Evolutionary conservation across 768 basidiomycete species (phyloP), one percentile per base, ranked within the genome.

Genomic region (Boletus eberwhitei): DNA sequence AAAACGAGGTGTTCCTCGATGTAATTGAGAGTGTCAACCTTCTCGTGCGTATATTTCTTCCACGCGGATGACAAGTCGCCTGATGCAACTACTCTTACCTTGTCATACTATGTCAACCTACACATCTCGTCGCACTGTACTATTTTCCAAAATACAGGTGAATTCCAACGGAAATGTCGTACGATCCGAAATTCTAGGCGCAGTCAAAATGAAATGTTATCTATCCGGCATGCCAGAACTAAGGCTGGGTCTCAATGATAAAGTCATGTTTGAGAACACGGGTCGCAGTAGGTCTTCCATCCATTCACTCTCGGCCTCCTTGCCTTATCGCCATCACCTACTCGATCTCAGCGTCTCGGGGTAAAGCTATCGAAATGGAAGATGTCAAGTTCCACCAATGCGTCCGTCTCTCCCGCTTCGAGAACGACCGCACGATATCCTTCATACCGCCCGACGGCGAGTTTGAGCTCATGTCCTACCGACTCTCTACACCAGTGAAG

Each of bases 381-480:
- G 97, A 98, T 65, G 93, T 98, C 76, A 98, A 98, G 71, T 99
- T 99, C 77, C 97, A 99, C 68, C 97, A 99, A 79, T 99, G 97
- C 65, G 97, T 98, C 12, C 92, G 97, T 11, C 80, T 99, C 22
- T 89, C 94, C 11, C 85, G 96, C 8, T 99, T 99, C 67, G 97
- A 99, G 68, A 98, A 97, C 71, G 96, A 99, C 74, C 88, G 97
- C 56, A 98, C 96, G 1, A 99, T 98, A 67, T 94, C 92, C 35
- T 99, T 99, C 76, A 99, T 98, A 64, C 97, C 97, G 0, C 96
- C 97, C 4, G 96, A 98, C 68, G 97, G 97, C 65, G 96, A 98
- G 70, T 98, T 99, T 65, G 97, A 98, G 67, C 83, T 98, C 54
- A 98, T 98, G 94, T 90, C 89, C 5, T 98, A 98, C 71, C 87